A percentile compares a stretch with the other conserved stretches of the same genome.
Conservation (phyloP, 2,329 filamentous ascomycete species). For the Phialemonium atrogriseum region DNA sequence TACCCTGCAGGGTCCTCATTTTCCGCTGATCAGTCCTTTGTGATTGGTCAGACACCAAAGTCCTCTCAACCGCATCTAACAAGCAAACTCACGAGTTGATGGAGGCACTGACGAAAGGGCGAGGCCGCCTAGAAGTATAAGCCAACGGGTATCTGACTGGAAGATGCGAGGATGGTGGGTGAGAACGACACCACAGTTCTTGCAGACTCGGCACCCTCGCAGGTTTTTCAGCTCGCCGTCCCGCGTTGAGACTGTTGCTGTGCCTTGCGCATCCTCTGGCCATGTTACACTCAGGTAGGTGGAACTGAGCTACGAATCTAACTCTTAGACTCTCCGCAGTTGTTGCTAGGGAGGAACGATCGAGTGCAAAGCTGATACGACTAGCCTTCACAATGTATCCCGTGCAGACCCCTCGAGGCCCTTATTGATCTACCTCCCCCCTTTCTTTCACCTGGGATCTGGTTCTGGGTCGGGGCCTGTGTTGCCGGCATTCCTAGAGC, state of each 20-base stretch:
- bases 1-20: too few relatives aligned
- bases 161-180: constrained; percentile 1
- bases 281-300: constrained; percentile 1
- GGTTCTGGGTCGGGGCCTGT: background rate
- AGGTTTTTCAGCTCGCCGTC: constrained; percentile 2
- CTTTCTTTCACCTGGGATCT: background rate
- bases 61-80: too few relatives aligned
- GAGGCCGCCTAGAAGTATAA: too few relatives aligned
- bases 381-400: constrained; percentile 2
- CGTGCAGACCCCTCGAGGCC: background rate
- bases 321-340: too few relatives aligned
- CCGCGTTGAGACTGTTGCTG: constrained; percentile 1
- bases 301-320: too few relatives aligned
- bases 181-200: background rate
- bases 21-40: too few relatives aligned
- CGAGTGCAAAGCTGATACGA: too few relatives aligned
- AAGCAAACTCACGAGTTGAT: too few relatives aligned
- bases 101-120: too few relatives aligned
- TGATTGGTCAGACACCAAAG: too few relatives aligned
- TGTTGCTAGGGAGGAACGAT: too few relatives aligned
- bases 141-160: too few relatives aligned
- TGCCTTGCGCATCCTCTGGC: constrained; percentile 1
- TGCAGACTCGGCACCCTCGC: background rate
- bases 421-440: constrained; percentile 1
- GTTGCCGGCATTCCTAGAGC: background rate